Conservation (phyloP, 768 basidiomycete species). For the Macrolepiota albuminosa region DNA sequence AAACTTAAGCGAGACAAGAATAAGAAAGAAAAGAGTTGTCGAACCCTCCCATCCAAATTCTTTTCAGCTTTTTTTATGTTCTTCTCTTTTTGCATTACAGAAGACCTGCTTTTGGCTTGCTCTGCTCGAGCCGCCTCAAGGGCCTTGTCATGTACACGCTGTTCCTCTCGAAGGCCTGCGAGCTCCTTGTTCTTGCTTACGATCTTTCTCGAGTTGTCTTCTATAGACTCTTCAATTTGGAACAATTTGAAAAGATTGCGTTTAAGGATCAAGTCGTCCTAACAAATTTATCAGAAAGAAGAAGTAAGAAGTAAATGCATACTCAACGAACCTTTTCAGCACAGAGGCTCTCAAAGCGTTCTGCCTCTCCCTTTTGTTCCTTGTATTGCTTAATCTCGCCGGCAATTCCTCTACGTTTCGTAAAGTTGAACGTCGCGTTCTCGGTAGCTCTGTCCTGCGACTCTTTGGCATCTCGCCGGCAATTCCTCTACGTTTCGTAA, state of each 20-base stretch:
- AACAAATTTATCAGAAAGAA: slow-evolving; percentile 10
- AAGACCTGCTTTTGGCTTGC: slow-evolving; percentile 72
- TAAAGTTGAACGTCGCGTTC: slow-evolving; percentile 91
- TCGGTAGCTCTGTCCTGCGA: slow-evolving; percentile 90
- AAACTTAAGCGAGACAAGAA: not conserved
- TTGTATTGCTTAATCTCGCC: slow-evolving; percentile 97
- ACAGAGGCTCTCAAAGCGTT: slow-evolving; percentile 75
- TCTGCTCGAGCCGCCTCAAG: slow-evolving; percentile 71
- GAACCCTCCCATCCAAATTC: slow-evolving; percentile 74
- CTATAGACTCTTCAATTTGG: slow-evolving; percentile 83
- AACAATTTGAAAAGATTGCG: slow-evolving; percentile 86
- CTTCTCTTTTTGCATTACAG: slow-evolving; percentile 81
- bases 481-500: slow-evolving; percentile 89
- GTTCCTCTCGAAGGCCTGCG: slow-evolving; percentile 61
- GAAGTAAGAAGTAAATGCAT: not conserved
- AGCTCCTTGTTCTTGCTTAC: slow-evolving; percentile 71
- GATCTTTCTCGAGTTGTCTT: slow-evolving; percentile 65
- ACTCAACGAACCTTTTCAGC: slow-evolving; percentile 59
- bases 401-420: slow-evolving; percentile 87
- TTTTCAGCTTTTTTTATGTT: slow-evolving; percentile 90
- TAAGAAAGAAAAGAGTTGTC: slow-evolving; percentile 8
- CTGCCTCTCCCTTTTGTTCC: slow-evolving; percentile 93
- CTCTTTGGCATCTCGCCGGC: slow-evolving; percentile 90
- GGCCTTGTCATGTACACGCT: slow-evolving; percentile 63
- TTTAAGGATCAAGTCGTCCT: slow-evolving; percentile 81